Conservation (phyloP, 805 yeast species). For the Scheffersomyces coipomensis region DNA sequence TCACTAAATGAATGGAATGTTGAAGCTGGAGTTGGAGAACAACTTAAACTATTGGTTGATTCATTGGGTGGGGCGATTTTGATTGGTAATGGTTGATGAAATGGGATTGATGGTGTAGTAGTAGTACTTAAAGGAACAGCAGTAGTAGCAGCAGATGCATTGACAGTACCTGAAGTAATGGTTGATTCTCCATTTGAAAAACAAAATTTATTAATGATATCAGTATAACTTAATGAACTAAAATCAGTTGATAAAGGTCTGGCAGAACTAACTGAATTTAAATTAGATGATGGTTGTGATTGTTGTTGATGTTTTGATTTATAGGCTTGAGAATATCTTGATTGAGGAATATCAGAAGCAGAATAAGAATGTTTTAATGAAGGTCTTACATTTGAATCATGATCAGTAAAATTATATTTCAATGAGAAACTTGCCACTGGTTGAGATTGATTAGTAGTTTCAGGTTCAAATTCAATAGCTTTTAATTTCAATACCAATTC, state of each 20-base stretch:
- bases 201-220: slow-evolving; percentile 34
- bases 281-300: neutral
- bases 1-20: slow-evolving; percentile 34
- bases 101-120: neutral
- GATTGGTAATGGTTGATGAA: neutral
- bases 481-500: neutral
- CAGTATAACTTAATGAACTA: slow-evolving; percentile 20
- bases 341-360: slow-evolving; percentile 14
- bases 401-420: neutral
- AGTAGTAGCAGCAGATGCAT: slow-evolving; percentile 6
- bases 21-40: slow-evolving; percentile 26
- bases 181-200: slow-evolving; percentile 24
- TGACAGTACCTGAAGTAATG: slow-evolving; percentile 1
- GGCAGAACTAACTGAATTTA: neutral
- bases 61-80: neutral
- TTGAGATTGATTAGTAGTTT: neutral
- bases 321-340: slow-evolving; percentile 28
- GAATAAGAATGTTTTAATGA: slow-evolving; percentile 18
- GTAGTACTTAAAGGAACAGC: slow-evolving; percentile 1
- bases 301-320: slow-evolving; percentile 7
- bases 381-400: slow-evolving; percentile 9
- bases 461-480: neutral
- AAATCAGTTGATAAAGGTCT: neutral
- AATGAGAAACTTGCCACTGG: neutral
- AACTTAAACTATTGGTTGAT: slow-evolving; percentile 3